Conservation (phyloP, 1,139 yeast genomes). For the Yamadazyma friedrichii region DNA sequence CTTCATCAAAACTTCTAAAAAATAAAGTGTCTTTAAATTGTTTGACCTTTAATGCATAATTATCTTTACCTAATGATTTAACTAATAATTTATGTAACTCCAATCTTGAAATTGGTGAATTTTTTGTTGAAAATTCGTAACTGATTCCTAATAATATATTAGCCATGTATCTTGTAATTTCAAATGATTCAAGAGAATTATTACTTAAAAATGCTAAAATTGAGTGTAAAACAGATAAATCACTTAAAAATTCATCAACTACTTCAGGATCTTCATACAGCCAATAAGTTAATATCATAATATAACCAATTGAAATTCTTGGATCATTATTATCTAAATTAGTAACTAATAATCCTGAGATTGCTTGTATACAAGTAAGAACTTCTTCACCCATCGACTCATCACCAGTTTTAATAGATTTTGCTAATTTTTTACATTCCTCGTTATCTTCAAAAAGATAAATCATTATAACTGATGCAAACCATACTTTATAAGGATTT, state of each 20-base stretch:
- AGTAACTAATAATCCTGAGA: slow-evolving; percentile 72
- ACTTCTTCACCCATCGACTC: slow-evolving; percentile 71
- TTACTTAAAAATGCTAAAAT: slow-evolving; percentile 67
- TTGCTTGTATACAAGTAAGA: slow-evolving; percentile 72
- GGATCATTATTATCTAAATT: slow-evolving; percentile 66
- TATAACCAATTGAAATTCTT: slow-evolving; percentile 74
- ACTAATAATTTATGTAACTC: slow-evolving; percentile 63
- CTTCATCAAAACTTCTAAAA: slow-evolving; percentile 58
- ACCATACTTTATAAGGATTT: slow-evolving; percentile 89
- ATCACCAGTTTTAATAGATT: slow-evolving; percentile 64
- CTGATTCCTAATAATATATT: slow-evolving; percentile 71
- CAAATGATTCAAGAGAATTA: slow-evolving; percentile 54
- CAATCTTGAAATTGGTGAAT: slow-evolving; percentile 67
- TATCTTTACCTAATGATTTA: slow-evolving; percentile 78
- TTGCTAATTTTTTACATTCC: slow-evolving; percentile 51
- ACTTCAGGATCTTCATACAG: slow-evolving; percentile 75
- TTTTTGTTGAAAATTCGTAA: slow-evolving; percentile 75
- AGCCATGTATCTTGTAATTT: slow-evolving; percentile 73
- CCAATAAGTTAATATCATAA: slow-evolving; percentile 76
- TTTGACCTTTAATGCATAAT: slow-evolving; percentile 69
- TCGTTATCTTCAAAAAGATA: slow-evolving; percentile 60
- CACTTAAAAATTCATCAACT: slow-evolving; percentile 73
- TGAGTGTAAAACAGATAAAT: slow-evolving; percentile 63
- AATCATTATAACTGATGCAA: slow-evolving; percentile 67
- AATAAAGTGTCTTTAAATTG: slow-evolving; percentile 63